Evolutionary conservation across 805 yeast genomes (phyloP), one percentile per base, ranked within the genome.

Genomic region (Suhomyces faveliae): DNA sequence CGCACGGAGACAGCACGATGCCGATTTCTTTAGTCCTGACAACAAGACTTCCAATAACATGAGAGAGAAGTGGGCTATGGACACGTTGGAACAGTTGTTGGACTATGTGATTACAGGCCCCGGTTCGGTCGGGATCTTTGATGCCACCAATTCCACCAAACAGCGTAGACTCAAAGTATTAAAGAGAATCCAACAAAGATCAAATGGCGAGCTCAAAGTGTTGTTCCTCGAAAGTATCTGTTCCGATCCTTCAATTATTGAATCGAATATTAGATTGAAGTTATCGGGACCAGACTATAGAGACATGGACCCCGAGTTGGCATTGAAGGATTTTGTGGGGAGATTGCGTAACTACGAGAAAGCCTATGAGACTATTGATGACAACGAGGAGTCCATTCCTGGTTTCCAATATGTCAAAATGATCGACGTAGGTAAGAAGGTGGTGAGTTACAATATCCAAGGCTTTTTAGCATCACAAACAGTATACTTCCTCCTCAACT

Each of bases 61-160:
- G 40, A 79, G 98, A 51, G 97, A 92, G 60, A 80, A 86, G 64
- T 94, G 98, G 98, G 99, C 99, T 0, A 84, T 86, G 82, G 96
- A 92, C 54, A 92, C 99, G 0, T 70, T 92, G 48, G 92, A 89
- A 51, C 87, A 85, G 58, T 68, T 92, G 47, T 71, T 92, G 29
- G 92, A 91, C 56, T 91, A 88, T 66, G 78, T 94, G 4, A 63
- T 90, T 42, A 76, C 80, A 11, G 95, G 89, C 0, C 81, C 84
- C 25, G 98, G 98, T 2, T 83, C 91, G 5, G 97, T 92, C 7
- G 99, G 97, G 2, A 89, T 92, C 8, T 86, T 87, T 63, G 95
- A 87, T 67, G 94, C 94, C 1, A 87, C 95, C 1, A 87, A 87
- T 60, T 81, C 89, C 3, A 87, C 91, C 2, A 83, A 77, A 52